phyloP scores from a whole-genome alignment of 805 yeast species.

The Lachancea sp. region DNA sequence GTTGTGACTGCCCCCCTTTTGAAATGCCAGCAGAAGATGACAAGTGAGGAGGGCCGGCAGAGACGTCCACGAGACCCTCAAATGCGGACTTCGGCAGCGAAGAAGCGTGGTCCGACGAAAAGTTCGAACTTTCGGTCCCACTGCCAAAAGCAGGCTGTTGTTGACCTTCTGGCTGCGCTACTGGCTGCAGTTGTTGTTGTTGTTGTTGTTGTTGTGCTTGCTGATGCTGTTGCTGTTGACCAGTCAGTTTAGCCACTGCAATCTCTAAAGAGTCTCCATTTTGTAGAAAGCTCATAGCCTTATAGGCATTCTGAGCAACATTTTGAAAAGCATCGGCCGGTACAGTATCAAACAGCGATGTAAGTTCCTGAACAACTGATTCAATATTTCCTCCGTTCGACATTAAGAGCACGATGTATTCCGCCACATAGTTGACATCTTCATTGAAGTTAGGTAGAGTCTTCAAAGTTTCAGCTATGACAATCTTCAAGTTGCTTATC shows the following conservation, averaged over 20 bases:
- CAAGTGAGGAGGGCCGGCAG: not conserved
- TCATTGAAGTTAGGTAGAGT: slow-evolving; percentile 40
- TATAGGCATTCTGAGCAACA: slow-evolving; percentile 51
- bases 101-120: not conserved
- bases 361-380: slow-evolving; percentile 55
- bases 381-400: slow-evolving; percentile 58
- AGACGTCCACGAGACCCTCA: slow-evolving; percentile 17
- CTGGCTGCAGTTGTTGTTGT: slow-evolving; percentile 17
- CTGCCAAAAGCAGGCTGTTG: slow-evolving; percentile 11
- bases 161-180: slow-evolving; percentile 15
- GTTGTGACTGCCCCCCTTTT: slow-evolving; percentile 3
- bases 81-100: slow-evolving; percentile 25
- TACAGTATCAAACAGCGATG: slow-evolving; percentile 54
- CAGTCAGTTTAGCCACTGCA: slow-evolving; percentile 28
- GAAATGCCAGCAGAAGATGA: slow-evolving; percentile 5
- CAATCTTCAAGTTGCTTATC: slow-evolving; percentile 39
- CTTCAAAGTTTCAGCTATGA: slow-evolving; percentile 37
- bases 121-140: slow-evolving; percentile 1
- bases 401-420: slow-evolving; percentile 63
- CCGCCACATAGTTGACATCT: slow-evolving; percentile 60
- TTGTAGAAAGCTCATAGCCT: slow-evolving; percentile 45
- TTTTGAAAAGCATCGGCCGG: slow-evolving; percentile 51
- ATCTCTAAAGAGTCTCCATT: slow-evolving; percentile 30
- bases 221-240: slow-evolving; percentile 16
- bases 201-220: slow-evolving; percentile 14